Evolutionary conservation across 139 green algal genomes (phyloP), one percentile per base, ranked within the genome.

Genomic region (Trebouxia sp.): DNA sequence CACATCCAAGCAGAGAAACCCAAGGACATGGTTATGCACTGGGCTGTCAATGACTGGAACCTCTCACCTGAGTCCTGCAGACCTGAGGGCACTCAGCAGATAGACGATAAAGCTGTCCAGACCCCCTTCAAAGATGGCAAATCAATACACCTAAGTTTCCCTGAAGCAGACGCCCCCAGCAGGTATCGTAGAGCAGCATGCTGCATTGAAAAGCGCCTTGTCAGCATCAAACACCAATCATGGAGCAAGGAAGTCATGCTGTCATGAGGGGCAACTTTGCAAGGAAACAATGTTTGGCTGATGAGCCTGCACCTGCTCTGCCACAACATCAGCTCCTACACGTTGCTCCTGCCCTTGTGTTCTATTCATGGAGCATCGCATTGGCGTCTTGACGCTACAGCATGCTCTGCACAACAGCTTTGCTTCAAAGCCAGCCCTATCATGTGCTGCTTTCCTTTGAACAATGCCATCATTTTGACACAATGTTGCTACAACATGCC

Each of bases 41-140:
- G 93, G 93, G 91, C 80, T 0, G 58, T 92, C 10, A 88, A 97
- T 67, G 90, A 95, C 75, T 97, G 93, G 93, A n/a, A 75, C 5
- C 81, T 87, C 45, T 85, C 90, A 4, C 42, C 86, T 1, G 56
- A 87, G 48, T 82, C 55, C 24, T 50, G 20, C 24, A 67, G 72
- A 62, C 89, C 88, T 1, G 20, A 65, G 28, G 72, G 72, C 43
- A 62, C 45, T 28, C 43, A 75, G 75, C 75, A 82, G 35, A 76
- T 86, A 0, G 83, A 85, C 50, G 85, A 93, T 67, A 89, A 89
- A 78, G 91, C 90, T 15, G 86, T 92, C 48, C 88, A 94, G 74
- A 94, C 91, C 4, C 72, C 80, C 9, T 88, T 94, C 55, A 58
- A n/a, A 1, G 58, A 81, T 11, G 87, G 85, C 55, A 22, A 55